Conservation (phyloP, 352 stramenopile species). For the Thraustochytrium sp. region DNA sequence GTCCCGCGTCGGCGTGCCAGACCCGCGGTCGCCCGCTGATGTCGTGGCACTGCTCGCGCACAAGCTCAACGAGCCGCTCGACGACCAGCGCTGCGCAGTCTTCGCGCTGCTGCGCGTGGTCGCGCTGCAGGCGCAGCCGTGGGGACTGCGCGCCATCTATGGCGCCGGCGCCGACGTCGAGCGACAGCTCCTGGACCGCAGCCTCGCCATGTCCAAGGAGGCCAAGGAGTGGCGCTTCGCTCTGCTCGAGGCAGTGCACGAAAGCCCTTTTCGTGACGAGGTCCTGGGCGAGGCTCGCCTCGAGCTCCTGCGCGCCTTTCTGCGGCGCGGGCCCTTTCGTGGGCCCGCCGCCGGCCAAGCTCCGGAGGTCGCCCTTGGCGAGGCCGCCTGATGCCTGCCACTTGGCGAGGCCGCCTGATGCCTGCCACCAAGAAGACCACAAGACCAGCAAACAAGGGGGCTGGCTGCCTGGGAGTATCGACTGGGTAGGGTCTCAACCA, state of each 20-base stretch:
- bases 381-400: background rate
- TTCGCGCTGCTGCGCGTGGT: slow-evolving; percentile 24
- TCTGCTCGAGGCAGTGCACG: slow-evolving; percentile 1
- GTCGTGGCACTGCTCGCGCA: background rate
- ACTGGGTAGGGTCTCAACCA: too few relatives aligned
- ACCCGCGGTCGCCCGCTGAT: background rate
- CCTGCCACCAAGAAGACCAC: background rate
- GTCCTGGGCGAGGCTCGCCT: background rate
- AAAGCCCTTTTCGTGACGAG: slow-evolving; percentile 2
- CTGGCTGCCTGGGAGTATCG: too few relatives aligned
- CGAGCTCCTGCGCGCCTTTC: background rate
- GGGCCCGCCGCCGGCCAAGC: background rate
- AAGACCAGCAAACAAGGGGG: too few relatives aligned
- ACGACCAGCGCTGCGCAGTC: slow-evolving; percentile 12
- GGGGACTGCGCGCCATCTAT: slow-evolving; percentile 27
- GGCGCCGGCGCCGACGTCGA: background rate
- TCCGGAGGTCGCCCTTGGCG: background rate
- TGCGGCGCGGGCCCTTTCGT: background rate
- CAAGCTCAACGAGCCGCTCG: background rate
- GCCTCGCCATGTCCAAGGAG: background rate
- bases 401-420: background rate
- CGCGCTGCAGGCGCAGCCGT: background rate
- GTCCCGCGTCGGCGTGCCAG: background rate
- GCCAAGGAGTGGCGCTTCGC: slow-evolving; percentile 38
- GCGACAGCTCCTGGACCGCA: background rate